phyloP scores from a whole-genome alignment of 2,329 filamentous ascomycete genomes.

The Cadophora gregata region DNA sequence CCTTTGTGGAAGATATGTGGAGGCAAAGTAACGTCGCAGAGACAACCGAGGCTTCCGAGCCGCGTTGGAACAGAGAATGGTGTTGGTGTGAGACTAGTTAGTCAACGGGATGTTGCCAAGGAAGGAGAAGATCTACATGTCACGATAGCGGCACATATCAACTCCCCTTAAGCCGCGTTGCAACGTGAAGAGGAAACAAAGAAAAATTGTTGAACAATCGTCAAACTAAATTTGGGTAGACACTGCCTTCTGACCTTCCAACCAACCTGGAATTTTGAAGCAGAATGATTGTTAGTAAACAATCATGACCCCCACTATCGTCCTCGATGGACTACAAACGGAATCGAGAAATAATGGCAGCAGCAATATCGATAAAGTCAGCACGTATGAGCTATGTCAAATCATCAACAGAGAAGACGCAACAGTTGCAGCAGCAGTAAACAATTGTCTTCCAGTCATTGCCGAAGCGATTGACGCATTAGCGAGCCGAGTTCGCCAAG shows the following conservation, averaged over 20 bases:
- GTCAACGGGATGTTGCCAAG: neutral
- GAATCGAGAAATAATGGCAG: constrained; percentile 45
- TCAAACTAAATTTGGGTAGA: neutral
- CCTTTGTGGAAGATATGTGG: neutral
- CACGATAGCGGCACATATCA: neutral
- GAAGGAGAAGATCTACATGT: neutral
- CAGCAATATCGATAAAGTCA: constrained; percentile 46
- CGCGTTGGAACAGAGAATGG: neutral
- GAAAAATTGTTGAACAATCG: neutral
- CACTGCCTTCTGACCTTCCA: neutral
- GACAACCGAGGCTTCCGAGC: neutral
- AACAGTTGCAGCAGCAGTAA: neutral
- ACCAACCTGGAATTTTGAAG: neutral
- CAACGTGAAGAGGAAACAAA: neutral
- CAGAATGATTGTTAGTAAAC: neutral
- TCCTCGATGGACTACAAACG: constrained; percentile 1
- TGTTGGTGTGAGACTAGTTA: neutral
- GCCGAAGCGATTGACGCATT: neutral
- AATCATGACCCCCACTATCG: constrained; percentile 4
- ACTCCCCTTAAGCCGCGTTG: neutral
- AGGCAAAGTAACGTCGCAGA: constrained; percentile 3
- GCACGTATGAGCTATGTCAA: constrained; percentile 48
- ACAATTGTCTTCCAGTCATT: neutral
- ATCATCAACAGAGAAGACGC: constrained; percentile 43
- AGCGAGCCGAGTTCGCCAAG: neutral